These are phyloP conservation scores for Carallia pectinifolia DNA, from an alignment of 345 rosid species.

Conservation along the genomic window DNA sequence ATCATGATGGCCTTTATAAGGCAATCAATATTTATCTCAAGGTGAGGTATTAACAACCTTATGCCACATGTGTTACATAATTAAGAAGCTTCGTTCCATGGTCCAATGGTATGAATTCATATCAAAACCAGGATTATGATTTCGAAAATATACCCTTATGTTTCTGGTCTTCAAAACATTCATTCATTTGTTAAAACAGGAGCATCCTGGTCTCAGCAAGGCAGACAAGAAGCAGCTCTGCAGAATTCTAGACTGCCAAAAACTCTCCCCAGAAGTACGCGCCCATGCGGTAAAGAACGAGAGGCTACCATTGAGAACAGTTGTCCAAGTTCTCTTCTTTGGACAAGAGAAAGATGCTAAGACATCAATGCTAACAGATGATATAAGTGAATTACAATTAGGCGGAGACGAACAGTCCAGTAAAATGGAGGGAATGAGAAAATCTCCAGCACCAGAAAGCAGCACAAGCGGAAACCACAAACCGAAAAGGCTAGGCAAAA, in stretches of 20 bases:
- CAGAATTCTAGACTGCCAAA: conserved; percentile 86
- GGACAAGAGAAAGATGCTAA: conserved; percentile 56
- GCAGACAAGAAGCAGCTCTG: conserved; percentile 78
- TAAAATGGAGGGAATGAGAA: conserved; percentile 15
- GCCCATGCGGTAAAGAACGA: conserved; percentile 94
- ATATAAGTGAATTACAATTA: conserved; percentile 27
- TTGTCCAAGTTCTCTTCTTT: conserved; percentile 88
- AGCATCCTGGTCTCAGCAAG: conserved; percentile 83
- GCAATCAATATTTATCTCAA: conserved; percentile 83
- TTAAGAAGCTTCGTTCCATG: background rate
- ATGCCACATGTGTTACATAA: background rate
- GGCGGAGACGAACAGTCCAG: conserved; percentile 14
- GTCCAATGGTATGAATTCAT: too few species aligned
- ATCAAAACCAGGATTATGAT: too few species aligned
- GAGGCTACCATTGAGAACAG: conserved; percentile 87
- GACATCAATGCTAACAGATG: conserved; percentile 6
- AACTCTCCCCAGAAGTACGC: conserved; percentile 77
- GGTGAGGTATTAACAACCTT: conserved; percentile 36
- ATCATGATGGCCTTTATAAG: conserved; percentile 85
- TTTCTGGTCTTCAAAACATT: background rate
- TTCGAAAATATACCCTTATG: background rate
- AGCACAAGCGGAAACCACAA: conserved; percentile 26
- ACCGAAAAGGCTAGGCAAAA: conserved; percentile 24
- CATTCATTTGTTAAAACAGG: conserved; percentile 39
- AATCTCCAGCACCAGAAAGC: conserved; percentile 23